Conservation (phyloP, 2,329 filamentous ascomycete genomes). For the Fusarium nanum region DNA sequence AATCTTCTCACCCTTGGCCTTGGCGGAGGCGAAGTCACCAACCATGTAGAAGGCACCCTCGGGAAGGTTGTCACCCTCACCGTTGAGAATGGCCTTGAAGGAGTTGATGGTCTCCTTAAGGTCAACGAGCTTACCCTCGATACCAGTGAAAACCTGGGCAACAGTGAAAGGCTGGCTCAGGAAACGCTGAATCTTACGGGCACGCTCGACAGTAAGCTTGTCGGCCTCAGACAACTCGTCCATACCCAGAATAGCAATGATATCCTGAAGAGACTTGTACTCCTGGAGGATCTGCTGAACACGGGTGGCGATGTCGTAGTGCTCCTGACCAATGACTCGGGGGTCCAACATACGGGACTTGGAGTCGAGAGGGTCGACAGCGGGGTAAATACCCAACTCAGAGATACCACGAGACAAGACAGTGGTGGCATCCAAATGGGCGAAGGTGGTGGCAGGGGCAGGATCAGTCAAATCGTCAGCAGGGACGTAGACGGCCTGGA, state of each 20-base stretch:
- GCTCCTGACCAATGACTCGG: conserved; percentile 97
- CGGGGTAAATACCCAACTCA: conserved; percentile 99
- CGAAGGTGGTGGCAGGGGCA: conserved; percentile 98
- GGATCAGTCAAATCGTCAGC: conserved; percentile 99
- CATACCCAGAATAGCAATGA: conserved; percentile 99
- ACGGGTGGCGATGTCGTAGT: conserved; percentile 93
- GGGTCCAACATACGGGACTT: conserved; percentile 99
- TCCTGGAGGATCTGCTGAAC: conserved; percentile 99
- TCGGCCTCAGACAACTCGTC: conserved; percentile 99
- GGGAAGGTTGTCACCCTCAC: conserved; percentile 95
- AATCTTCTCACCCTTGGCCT: conserved; percentile 99
- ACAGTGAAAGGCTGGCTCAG: conserved; percentile 98
- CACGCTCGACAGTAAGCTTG: conserved; percentile 99
- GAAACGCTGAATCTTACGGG: conserved; percentile 99
- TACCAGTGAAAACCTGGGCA: conserved; percentile 84
- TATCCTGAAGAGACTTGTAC: conserved; percentile 99
- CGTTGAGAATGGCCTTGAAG: conserved; percentile 96
- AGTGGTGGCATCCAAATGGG: conserved; percentile 99
- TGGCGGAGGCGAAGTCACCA: conserved; percentile 92
- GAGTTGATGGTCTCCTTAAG: conserved; percentile 97
- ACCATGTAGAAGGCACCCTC: conserved; percentile 99
- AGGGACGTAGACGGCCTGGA: conserved; percentile 99
- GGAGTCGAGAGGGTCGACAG: conserved; percentile 99
- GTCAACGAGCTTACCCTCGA: conserved; percentile 96
- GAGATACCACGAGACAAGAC: conserved; percentile 99